These are phyloP conservation scores for Candida parachauliodes DNA, from an alignment of 805 yeast species.

Conservation along the genomic window DNA sequence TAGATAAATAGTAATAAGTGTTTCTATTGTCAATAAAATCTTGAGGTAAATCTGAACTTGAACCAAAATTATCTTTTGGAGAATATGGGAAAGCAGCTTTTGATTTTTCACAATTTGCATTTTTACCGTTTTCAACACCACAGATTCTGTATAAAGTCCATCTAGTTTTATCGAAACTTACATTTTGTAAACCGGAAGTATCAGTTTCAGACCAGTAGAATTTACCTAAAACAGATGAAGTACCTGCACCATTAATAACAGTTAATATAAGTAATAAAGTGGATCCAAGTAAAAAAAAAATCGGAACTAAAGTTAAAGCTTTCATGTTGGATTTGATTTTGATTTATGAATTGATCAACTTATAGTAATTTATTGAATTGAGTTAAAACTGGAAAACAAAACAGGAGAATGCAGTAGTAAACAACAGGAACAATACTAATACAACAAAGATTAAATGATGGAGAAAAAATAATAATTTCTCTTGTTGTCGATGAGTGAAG, in stretches of 20 bases:
- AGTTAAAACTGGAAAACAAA: too few species aligned
- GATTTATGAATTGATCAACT: too few species aligned
- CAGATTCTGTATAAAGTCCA: constrained; percentile 30
- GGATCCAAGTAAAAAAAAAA: constrained; percentile 21
- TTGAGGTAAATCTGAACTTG: constrained; percentile 39
- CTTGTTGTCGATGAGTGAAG: too few species aligned
- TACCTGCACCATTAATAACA: constrained; percentile 25
- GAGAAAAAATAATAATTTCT: too few species aligned
- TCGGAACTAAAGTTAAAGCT: constrained; percentile 20
- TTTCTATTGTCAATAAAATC: constrained; percentile 47
- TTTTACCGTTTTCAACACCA: constrained; percentile 16
- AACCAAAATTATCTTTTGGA: constrained; percentile 25
- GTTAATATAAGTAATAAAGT: constrained; percentile 21
- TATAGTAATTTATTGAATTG: too few species aligned
- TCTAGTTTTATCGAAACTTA: constrained; percentile 14
- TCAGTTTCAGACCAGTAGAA: constrained; percentile 27
- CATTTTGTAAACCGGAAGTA: constrained; percentile 13
- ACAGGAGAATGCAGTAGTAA: too few species aligned
- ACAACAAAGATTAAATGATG: too few species aligned
- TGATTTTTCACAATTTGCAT: constrained; percentile 16
- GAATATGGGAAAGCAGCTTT: constrained; percentile 30
- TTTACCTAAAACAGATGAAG: constrained; percentile 15
- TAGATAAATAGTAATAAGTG: constrained; percentile 60
- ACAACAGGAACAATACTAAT: too few species aligned
- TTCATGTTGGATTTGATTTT: too few species aligned